Percentiles rank a stretch among this genome's conserved stretches.
These are phyloP conservation scores for Carex parvula DNA, from an alignment of 176 grass and related monocot genomes.

Conservation along the genomic window DNA sequence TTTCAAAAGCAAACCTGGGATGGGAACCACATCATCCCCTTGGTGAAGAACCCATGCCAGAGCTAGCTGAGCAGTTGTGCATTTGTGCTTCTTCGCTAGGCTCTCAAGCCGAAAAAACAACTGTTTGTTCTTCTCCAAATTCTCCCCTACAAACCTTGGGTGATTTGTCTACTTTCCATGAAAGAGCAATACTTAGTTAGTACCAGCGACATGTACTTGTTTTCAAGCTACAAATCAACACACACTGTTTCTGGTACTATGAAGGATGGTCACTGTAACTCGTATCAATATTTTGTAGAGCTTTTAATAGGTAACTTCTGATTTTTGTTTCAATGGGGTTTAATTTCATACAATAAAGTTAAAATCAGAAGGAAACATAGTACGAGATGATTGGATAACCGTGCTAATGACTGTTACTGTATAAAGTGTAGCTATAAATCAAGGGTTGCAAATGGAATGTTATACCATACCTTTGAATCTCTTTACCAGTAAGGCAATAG, in stretches of 20 bases:
- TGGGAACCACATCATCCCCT: constrained; percentile 70
- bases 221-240: neutral
- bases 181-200: neutral
- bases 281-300: neutral
- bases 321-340: neutral
- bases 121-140: constrained; percentile 72
- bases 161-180: constrained; percentile 30
- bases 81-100: constrained; percentile 60
- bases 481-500: neutral
- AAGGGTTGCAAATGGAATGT: no score
- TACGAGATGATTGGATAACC: neutral
- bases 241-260: neutral
- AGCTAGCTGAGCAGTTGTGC: constrained; percentile 62
- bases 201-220: neutral
- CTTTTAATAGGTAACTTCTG: neutral
- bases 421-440: neutral
- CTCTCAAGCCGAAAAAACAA: constrained; percentile 44
- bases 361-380: neutral
- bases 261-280: neutral
- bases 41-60: constrained; percentile 77
- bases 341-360: neutral
- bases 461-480: neutral
- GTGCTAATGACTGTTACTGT: neutral
- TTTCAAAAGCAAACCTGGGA: constrained; percentile 46
- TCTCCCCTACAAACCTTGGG: constrained; percentile 55